Conservation (phyloP, 768 basidiomycete genomes). For the Tulasnella sp. region DNA sequence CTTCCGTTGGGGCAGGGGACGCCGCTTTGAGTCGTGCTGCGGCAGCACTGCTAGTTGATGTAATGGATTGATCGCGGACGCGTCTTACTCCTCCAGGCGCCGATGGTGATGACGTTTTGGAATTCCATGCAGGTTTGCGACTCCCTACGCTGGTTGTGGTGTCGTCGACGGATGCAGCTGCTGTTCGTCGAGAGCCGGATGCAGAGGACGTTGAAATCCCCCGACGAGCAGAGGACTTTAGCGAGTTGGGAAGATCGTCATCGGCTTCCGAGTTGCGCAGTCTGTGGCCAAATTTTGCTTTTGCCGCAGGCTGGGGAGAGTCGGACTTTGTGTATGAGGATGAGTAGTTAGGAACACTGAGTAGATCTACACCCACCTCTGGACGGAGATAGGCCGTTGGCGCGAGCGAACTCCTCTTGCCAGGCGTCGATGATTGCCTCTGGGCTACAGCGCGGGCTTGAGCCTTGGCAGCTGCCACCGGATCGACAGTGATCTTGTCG, state of each 20-base stretch:
- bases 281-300: constrained; percentile 87
- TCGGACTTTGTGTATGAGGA: constrained; percentile 12
- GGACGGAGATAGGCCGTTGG: constrained; percentile 49
- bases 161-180: constrained; percentile 2
- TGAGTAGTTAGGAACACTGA: constrained; percentile 20
- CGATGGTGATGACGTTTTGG: constrained; percentile 14
- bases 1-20: constrained; percentile 70
- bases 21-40: constrained; percentile 30
- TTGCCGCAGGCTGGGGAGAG: constrained; percentile 68
- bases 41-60: constrained; percentile 32
- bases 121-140: constrained; percentile 24
- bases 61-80: constrained; percentile 34
- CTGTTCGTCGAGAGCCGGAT: constrained; percentile 5
- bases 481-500: constrained; percentile 81
- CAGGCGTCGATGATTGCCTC: constrained; percentile 39
- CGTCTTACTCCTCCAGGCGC: constrained; percentile 42
- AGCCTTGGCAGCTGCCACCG: constrained; percentile 35
- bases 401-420: constrained; percentile 38
- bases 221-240: constrained; percentile 41
- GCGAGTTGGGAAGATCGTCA: constrained; percentile 1
- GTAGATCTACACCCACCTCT: constrained; percentile 17
- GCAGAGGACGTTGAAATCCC: constrained; percentile 26
- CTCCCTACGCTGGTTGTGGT: constrained; percentile 38
- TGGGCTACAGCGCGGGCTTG: constrained; percentile 13
- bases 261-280: constrained; percentile 57